Evolutionary conservation across 495 filamentous ascomycete species (phyloP).

Genomic region (Umbilicaria muhlenbergii): DNA sequence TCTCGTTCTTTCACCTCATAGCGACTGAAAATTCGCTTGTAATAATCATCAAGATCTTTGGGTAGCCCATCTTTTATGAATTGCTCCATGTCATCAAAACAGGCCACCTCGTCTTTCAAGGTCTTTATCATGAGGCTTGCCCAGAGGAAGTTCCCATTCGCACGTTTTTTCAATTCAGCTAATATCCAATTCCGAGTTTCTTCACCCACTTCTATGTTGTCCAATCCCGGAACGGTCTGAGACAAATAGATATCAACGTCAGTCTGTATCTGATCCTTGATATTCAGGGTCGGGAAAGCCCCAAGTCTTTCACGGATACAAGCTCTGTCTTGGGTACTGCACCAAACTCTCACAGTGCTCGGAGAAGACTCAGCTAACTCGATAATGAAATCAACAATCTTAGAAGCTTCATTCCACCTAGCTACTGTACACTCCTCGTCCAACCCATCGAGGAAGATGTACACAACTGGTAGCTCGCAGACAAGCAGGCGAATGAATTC

Average conservation of each 20-base stretch:
- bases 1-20: not conserved
- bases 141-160: constrained; percentile 9
- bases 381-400: constrained; percentile 4
- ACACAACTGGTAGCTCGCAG: not conserved
- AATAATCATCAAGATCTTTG: constrained; percentile 1
- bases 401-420: constrained; percentile 1
- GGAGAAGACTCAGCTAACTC: not conserved
- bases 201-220: not conserved
- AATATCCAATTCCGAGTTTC: constrained; percentile 1
- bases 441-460: constrained; percentile 9
- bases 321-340: constrained; percentile 5
- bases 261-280: not conserved
- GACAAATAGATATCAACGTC: not conserved
- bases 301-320: too few relatives aligned
- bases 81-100: constrained; percentile 4
- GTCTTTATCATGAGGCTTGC: constrained; percentile 7
- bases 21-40: not conserved
- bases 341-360: constrained; percentile 4
- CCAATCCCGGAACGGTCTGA: not conserved
- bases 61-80: constrained; percentile 7
- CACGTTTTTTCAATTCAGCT: not conserved
- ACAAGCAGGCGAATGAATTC: constrained; percentile 3
- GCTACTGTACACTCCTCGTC: constrained; percentile 5
- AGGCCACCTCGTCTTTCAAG: constrained; percentile 3
- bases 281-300: not conserved